A percentile compares a stretch with the other conserved stretches of the same genome.
Evolutionary conservation across 352 stramenopile genomes (phyloP).

Genomic region (Phytopythium montanum): DNA sequence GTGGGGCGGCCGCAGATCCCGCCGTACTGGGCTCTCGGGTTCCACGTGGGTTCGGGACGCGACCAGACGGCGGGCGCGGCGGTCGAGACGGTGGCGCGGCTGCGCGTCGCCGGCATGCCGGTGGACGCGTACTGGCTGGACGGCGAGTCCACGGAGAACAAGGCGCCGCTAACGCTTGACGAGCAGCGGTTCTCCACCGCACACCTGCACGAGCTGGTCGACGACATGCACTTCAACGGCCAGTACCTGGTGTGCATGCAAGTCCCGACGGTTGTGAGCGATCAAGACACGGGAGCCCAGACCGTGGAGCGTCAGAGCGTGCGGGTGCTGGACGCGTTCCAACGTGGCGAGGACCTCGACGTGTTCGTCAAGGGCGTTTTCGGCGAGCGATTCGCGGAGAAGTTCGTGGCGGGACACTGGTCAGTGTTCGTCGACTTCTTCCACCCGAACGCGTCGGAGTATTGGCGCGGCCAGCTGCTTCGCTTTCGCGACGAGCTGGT

Average conservation of each 20-base stretch:
- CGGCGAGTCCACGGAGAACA: constrained; percentile 53
- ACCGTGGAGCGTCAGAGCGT: background rate
- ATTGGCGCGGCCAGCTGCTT: constrained; percentile 63
- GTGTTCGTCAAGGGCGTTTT: constrained; percentile 78
- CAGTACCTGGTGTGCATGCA: constrained; percentile 77
- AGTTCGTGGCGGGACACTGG: constrained; percentile 60
- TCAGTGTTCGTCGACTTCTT: constrained; percentile 85
- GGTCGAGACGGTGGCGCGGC: constrained; percentile 27
- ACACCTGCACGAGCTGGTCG: constrained; percentile 49
- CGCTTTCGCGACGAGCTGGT: constrained; percentile 57
- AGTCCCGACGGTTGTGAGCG: constrained; percentile 45
- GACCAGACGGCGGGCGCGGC: constrained; percentile 26
- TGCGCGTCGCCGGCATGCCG: constrained; percentile 45
- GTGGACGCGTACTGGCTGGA: constrained; percentile 83
- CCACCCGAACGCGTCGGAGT: constrained; percentile 62
- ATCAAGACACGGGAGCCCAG: background rate
- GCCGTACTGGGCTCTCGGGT: constrained; percentile 84
- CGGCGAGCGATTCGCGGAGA: constrained; percentile 60
- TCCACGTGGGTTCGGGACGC: constrained; percentile 57
- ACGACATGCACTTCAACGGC: constrained; percentile 78
- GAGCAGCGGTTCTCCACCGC: constrained; percentile 37
- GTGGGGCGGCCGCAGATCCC: constrained; percentile 75
- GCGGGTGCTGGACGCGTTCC: constrained; percentile 22
- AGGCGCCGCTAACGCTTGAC: constrained; percentile 61
- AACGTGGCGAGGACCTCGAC: constrained; percentile 37